These are phyloP conservation scores for Cyclotella kingstonii DNA, from an alignment of 108 stramenopile species.

Conservation along the genomic window DNA sequence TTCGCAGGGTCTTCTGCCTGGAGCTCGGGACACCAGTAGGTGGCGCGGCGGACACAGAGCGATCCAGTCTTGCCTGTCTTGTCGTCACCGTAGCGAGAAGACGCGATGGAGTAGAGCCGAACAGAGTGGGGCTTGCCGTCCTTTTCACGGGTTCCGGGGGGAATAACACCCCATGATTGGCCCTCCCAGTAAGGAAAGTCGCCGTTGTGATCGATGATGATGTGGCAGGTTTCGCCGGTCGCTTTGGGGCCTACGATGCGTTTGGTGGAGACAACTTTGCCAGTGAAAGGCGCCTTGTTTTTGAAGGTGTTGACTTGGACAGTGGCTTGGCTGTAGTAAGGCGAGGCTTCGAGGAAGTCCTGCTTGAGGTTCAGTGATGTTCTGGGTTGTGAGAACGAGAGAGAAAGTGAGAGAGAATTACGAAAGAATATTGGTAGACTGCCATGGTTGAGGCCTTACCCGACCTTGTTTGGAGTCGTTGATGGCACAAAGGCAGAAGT, in stretches of 20 bases:
- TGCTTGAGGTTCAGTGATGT: constrained; percentile 67
- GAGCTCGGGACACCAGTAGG: constrained; percentile 92
- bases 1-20: constrained; percentile 96
- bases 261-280: constrained; percentile 96
- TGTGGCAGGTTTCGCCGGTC: constrained; percentile 97
- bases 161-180: constrained; percentile 96
- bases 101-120: constrained; percentile 97
- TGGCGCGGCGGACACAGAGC: constrained; percentile 96
- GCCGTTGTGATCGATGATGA: constrained; percentile 97
- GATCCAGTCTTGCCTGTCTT: constrained; percentile 96
- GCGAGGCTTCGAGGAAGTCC: constrained; percentile 95
- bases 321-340: constrained; percentile 91
- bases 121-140: constrained; percentile 96
- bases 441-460: constrained; percentile 2
- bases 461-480: constrained; percentile 15
- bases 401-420: background rate
- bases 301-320: constrained; percentile 94
- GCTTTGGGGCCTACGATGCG: constrained; percentile 96
- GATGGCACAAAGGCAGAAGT: constrained; percentile 12
- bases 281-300: constrained; percentile 96
- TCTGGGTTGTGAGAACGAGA: constrained; percentile 12
- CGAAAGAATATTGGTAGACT: background rate
- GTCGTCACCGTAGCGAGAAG: constrained; percentile 96
- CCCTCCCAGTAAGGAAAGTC: constrained; percentile 99
- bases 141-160: constrained; percentile 90